phyloP scores from a whole-genome alignment of 2,329 filamentous ascomycete species.

The Epicoccum nigrum region DNA sequence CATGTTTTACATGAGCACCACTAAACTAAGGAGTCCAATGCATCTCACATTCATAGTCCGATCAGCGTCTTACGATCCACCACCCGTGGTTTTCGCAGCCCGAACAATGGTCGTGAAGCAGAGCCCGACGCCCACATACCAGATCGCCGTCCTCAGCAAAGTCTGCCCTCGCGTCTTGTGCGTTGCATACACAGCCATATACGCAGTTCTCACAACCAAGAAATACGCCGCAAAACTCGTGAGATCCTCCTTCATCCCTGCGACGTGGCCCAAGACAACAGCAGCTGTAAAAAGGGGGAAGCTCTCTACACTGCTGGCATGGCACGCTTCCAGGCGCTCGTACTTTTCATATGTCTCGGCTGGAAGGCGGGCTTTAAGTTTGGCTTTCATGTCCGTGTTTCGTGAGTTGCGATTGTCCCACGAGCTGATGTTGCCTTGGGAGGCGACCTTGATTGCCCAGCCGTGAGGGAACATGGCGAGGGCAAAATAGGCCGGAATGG shows the following conservation, averaged over 20 bases:
- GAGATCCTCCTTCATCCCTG: slow-evolving; percentile 43
- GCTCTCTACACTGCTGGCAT: slow-evolving; percentile 55
- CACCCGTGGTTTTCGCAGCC: slow-evolving; percentile 31
- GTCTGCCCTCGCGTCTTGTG: slow-evolving; percentile 32
- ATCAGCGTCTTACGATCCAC: neutral
- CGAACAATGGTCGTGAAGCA: slow-evolving; percentile 32
- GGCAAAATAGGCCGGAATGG: slow-evolving; percentile 53
- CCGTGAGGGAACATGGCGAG: slow-evolving; percentile 51
- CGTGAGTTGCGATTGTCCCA: slow-evolving; percentile 55
- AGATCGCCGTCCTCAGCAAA: slow-evolving; percentile 27
- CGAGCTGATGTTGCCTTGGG: slow-evolving; percentile 41
- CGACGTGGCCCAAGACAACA: slow-evolving; percentile 52
- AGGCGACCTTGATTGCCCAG: slow-evolving; percentile 47
- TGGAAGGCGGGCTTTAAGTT: slow-evolving; percentile 47
- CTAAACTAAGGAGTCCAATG: too few relatives aligned
- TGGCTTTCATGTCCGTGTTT: slow-evolving; percentile 39
- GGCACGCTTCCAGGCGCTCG: slow-evolving; percentile 54
- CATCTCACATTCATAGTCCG: neutral
- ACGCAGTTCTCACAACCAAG: slow-evolving; percentile 45
- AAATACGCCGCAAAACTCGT: slow-evolving; percentile 46
- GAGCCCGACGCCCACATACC: slow-evolving; percentile 24
- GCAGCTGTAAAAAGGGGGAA: slow-evolving; percentile 54
- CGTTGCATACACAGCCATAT: slow-evolving; percentile 48
- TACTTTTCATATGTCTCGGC: slow-evolving; percentile 48
- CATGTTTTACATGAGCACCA: too few relatives aligned